Evolutionary conservation across 2,329 filamentous ascomycete genomes (phyloP).

Genomic region (Aspergillus puulaauensis): DNA sequence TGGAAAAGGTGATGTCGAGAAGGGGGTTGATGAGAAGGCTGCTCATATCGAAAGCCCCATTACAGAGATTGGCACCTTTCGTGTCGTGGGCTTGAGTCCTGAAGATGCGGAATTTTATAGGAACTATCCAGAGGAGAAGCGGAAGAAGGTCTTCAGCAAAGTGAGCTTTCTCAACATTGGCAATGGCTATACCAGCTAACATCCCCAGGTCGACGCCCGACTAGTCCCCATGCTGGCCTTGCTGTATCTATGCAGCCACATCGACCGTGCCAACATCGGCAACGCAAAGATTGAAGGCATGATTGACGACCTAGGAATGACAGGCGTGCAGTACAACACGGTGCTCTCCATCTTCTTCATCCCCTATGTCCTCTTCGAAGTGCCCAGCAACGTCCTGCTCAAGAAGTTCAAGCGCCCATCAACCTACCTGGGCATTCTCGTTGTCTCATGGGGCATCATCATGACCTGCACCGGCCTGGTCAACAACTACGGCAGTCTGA

Average conservation of each 20-base stretch:
- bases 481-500: conserved; percentile 46
- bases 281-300: conserved; percentile 29
- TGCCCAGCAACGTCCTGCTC: conserved; percentile 16
- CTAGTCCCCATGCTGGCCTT: conserved; percentile 19
- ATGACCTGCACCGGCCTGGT: conserved; percentile 51
- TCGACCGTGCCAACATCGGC: conserved; percentile 30
- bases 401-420: conserved; percentile 26
- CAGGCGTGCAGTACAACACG: conserved; percentile 23
- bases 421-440: conserved; percentile 25
- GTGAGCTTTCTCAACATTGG: background rate
- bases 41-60: conserved; percentile 1
- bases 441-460: conserved; percentile 46
- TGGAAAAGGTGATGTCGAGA: background rate
- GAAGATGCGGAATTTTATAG: conserved; percentile 3
- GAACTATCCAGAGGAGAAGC: conserved; percentile 3
- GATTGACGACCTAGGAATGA: conserved; percentile 18
- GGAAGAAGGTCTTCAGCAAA: conserved; percentile 5
- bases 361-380: conserved; percentile 15
- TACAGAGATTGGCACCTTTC: conserved; percentile 4
- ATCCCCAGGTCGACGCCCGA: conserved; percentile 7
- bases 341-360: conserved; percentile 14
- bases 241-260: conserved; percentile 24
- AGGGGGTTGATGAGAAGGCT: background rate
- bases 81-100: conserved; percentile 3
- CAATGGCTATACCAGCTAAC: background rate